Evolutionary conservation across 805 yeast genomes (phyloP), one percentile per base, ranked within the genome.

Genomic region (Candida xyloterini): DNA sequence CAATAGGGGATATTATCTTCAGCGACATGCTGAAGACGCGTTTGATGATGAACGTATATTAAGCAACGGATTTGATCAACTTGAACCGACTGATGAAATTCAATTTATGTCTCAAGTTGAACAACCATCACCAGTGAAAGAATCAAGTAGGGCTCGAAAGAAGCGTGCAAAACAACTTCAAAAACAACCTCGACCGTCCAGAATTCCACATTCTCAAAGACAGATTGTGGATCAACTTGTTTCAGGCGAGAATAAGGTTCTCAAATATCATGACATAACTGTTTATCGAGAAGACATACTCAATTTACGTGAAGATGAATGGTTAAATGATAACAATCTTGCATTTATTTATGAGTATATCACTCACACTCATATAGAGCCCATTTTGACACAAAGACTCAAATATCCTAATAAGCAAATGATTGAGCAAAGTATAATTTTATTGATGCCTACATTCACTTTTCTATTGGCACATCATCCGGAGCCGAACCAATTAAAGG

Each of bases 251-350:
- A 50, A 53, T 27, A 64, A 65, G 44, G 49, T 74, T 3, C 55
- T 75, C 18, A 78, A 77, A 44, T 76, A 70, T 50, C 73, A 73
- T 38, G 81, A 81, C 45, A 70, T 79, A 7, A 71, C 83, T 1
- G 59, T 83, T 2, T 78, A 78, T 51, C 66, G 69, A 38, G 75
- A 74, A 15, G 93, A 85, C 53, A 47, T 82, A 8, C 66, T 63
- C 31, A 79, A 76, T 48, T 58, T 84, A 11, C 63, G 68, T 35
- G 79, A 81, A 14, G 84, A 75, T 25, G 82, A 81, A 53, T 84
- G 93, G 91, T 62, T 84, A 22, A 81, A 79, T 51, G 91, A 84
- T 53, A 81, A 81, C 51, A 77, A 81, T 49, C 71, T 84, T 27
- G 66, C 83, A 0, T 75, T 82, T 39, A 60, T 81, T 14, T 84